Evolutionary conservation across 2,329 filamentous ascomycete genomes (phyloP), one percentile per base, ranked within the genome.

Genomic region (Fusarium tupiense): DNA sequence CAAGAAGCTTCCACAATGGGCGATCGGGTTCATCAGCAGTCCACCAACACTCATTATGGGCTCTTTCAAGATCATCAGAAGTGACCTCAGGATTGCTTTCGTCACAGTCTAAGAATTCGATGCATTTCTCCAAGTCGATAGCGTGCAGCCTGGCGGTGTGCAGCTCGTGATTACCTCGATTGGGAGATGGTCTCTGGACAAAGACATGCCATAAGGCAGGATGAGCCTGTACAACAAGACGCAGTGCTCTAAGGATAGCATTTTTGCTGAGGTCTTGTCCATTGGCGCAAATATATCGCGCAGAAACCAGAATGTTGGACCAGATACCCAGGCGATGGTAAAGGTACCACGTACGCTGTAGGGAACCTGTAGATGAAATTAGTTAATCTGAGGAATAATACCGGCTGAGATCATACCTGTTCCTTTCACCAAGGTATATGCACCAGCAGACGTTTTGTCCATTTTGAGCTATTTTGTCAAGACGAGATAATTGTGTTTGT

Each of bases 291-390:
- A 2, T 38, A 35, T 76, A 76, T 26, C 61, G 74, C 5, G 74
- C 74, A 3, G 74, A 75, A n/a, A 74, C 33, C 7, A 76, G n/a
- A 26, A 76, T 44, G 20, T 76, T 76, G 5, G 73, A 61, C 41
- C 71, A 71, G 3, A 57, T 69, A 16, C 74, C 74, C 19, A 76
- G 38, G 8, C 67, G 63, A 58, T 74, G 65, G n/a, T 75, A 57
- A 5, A 76, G 26, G 26, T 75, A 76, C 49, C 71, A 76, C 41
- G 69, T 74, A 40, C 65, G 73, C 13, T 76, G 71, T 14, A 76
- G 44, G 5, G 58, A 53, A 26, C 58, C 58, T 61, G 10, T 19
- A 41, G 13, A 17, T 20, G 22, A 12, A 12, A 22, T 53, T 22
- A 61, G 46, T 54, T 4, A 1, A 26, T 13, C 19, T 1, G 5